Percentiles rank a stretch among this genome's conserved stretches.
phyloP scores from a whole-genome alignment of 148 eudicot genomes.

The Dysphania ambrosioides region DNA sequence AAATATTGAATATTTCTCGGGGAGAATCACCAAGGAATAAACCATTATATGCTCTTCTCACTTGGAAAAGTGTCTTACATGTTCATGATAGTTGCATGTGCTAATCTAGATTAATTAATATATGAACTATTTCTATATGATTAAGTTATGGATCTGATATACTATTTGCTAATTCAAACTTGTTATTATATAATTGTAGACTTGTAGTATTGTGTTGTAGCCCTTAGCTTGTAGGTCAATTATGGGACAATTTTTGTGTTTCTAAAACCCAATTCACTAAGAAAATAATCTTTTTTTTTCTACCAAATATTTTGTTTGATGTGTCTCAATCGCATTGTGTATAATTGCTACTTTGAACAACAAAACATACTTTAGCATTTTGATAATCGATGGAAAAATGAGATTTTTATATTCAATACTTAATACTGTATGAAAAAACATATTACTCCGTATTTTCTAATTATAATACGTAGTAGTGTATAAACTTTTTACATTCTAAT shows the following conservation, averaged over 20 bases:
- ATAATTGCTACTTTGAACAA: too few species aligned
- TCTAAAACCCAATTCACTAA: constrained; percentile 11
- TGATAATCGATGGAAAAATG: too few species aligned
- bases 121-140: not conserved
- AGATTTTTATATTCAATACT: too few species aligned
- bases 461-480: too few species aligned
- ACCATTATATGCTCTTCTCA: constrained; percentile 30
- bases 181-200: not conserved
- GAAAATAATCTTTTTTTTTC: constrained; percentile 16
- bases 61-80: constrained; percentile 35
- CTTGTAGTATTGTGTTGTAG: constrained; percentile 19
- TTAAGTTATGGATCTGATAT: not conserved
- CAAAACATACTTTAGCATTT: too few species aligned
- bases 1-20: constrained; percentile 15
- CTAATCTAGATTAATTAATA: not conserved
- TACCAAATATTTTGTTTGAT: too few species aligned
- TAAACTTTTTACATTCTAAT: too few species aligned
- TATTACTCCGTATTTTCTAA: too few species aligned
- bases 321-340: too few species aligned
- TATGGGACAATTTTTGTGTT: constrained; percentile 7
- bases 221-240: too few species aligned
- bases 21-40: constrained; percentile 37
- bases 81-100: constrained; percentile 26
- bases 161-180: constrained; percentile 11
- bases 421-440: too few species aligned